Base-by-base conservation (phyloP, 352 stramenopile species). In the Phytophthora lateralis region DNA sequence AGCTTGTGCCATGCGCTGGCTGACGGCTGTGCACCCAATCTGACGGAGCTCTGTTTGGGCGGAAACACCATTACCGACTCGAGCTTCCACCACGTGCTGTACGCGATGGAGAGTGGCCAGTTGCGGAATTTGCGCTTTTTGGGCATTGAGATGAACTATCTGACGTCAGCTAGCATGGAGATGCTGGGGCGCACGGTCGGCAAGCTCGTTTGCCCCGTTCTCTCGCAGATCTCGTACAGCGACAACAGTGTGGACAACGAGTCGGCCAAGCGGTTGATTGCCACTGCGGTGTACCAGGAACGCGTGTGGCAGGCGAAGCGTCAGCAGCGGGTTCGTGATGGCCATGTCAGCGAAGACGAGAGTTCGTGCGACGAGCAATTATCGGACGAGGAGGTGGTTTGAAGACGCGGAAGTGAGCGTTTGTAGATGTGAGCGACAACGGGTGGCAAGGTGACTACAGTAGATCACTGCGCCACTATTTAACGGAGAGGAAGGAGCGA, bases 221-320 rank as follows among this genome's bases (percentile, higher is more conserved):
- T 95, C 9, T 79, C 82, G n/a, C 86, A 95, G 68, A 93, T 95
- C 57, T 95, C 86, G 53, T 95, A 93, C 69, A 92, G 82, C 29
- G 82, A 93, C 65, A 95, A 95, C 52, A 90, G 78, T 35, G 84
- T 95, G 24, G 73, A 87, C 41, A 90, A 95, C 41, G 64, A 66
- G 26, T 71, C 84, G 1, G 86, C 86, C 14, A 95, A 93, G 81
- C 78, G 80, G 6, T 63, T 88, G 27, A 90, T 95, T 37, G 79
- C 80, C 11, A 90, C 80, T 27, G 69, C 80, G 4, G 81, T 95
- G 20, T 91, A 93, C 50, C 78, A 91, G 46, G 83, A 93, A 39
- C 81, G 83, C n/a, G 73, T 90, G 64, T 79, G 78, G 38, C 83
- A 79, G 18, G 63, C 71, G 11, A 78, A 85, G 51, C 70, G 71